Percentiles rank a stretch among this genome's conserved stretches.
Evolutionary conservation across 2,329 filamentous ascomycete species (phyloP).

Genomic region (Xylaria sp.): DNA sequence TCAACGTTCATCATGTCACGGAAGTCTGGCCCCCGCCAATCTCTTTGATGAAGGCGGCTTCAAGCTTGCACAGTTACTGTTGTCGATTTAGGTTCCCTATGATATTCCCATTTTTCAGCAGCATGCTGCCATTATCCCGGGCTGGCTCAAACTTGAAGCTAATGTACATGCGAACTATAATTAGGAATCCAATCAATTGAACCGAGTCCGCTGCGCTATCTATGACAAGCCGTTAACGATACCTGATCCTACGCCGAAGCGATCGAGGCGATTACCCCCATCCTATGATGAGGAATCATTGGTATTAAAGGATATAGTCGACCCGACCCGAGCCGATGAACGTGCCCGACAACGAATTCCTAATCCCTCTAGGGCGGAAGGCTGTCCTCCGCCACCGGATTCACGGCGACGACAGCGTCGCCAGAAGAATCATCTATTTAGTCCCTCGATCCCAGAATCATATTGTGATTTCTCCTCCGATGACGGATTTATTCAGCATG

Average conservation of each 20-base stretch:
- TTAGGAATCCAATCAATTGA: slow-evolving; percentile 37
- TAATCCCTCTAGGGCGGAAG: slow-evolving; percentile 43
- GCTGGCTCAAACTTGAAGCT: slow-evolving; percentile 39
- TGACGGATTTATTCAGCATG: slow-evolving; percentile 65
- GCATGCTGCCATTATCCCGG: background rate
- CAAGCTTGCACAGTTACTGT: background rate
- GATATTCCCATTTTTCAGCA: background rate
- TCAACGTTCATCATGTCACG: background rate
- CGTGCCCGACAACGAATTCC: slow-evolving; percentile 46
- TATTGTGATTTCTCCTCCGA: slow-evolving; percentile 68
- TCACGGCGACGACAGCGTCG: slow-evolving; percentile 45
- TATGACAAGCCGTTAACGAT: slow-evolving; percentile 46
- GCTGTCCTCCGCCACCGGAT: slow-evolving; percentile 41
- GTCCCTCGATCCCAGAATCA: slow-evolving; percentile 58
- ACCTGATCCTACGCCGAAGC: slow-evolving; percentile 52
- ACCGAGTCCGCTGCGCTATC: slow-evolving; percentile 20
- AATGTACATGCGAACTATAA: slow-evolving; percentile 33
- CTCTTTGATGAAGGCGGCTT: background rate
- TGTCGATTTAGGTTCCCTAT: background rate
- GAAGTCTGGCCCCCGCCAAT: background rate
- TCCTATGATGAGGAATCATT: slow-evolving; percentile 38
- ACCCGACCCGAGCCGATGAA: slow-evolving; percentile 41
- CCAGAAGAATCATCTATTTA: slow-evolving; percentile 52
- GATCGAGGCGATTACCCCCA: slow-evolving; percentile 48
- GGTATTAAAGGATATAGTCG: slow-evolving; percentile 34